Conservation (phyloP, 1,139 yeast species). For the Tardiomyces digboiensis region DNA sequence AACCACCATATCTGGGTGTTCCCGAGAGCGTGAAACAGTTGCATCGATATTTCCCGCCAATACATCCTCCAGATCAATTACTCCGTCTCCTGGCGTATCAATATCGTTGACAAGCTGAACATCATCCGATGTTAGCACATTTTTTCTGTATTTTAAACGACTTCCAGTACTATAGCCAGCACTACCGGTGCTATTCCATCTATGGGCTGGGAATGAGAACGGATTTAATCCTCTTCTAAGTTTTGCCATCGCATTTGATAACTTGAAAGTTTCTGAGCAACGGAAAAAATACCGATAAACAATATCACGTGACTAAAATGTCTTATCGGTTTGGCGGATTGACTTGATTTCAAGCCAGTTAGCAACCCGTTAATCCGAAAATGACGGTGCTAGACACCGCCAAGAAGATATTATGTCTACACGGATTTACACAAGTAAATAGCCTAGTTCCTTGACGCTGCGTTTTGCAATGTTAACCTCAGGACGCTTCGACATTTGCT, state of each 20-base stretch:
- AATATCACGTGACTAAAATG: too few relatives aligned
- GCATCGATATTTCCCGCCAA: background rate
- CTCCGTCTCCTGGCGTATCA: background rate
- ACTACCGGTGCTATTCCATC: too few relatives aligned
- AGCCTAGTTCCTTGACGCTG: background rate
- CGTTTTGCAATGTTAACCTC: background rate
- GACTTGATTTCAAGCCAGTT: too few relatives aligned
- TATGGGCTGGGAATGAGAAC: too few relatives aligned
- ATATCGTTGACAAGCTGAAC: background rate
- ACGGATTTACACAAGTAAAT: conserved; percentile 44
- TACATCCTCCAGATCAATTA: background rate
- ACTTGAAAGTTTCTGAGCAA: too few relatives aligned
- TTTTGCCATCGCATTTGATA: too few relatives aligned
- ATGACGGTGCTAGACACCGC: background rate
- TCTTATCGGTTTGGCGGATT: too few relatives aligned
- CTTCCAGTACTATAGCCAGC: background rate
- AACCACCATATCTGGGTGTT: background rate
- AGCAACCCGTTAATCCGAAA: too few relatives aligned
- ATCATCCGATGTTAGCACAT: background rate
- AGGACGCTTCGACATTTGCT: conserved; percentile 61
- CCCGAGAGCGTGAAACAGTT: background rate
- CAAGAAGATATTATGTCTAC: conserved; percentile 39
- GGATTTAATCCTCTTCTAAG: too few relatives aligned
- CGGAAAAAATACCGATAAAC: too few relatives aligned
- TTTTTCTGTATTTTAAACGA: background rate